These are phyloP conservation scores for Elaphomyces granulatus DNA, from an alignment of 495 filamentous ascomycete genomes.

Conservation along the genomic window DNA sequence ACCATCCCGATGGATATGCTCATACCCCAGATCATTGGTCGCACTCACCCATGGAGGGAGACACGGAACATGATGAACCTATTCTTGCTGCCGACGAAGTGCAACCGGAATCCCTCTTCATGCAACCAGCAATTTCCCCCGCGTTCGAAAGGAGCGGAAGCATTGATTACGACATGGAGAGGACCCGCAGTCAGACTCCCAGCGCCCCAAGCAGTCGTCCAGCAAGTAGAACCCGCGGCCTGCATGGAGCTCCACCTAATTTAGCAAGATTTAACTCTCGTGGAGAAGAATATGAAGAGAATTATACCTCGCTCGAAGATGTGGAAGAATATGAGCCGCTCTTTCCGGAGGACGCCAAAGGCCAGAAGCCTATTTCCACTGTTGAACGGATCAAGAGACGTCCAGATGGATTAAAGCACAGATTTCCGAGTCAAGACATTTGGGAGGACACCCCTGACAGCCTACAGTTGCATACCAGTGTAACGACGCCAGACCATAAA, in stretches of 20 bases:
- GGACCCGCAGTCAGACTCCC: conserved; percentile 35
- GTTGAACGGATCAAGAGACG: conserved; percentile 47
- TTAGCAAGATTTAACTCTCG: conserved; percentile 38
- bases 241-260: conserved; percentile 32
- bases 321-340: conserved; percentile 92
- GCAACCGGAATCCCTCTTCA: conserved; percentile 54
- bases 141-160: conserved; percentile 45
- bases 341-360: conserved; percentile 73
- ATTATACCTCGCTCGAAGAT: conserved; percentile 64
- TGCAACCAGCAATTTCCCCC: conserved; percentile 64
- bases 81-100: conserved; percentile 91
- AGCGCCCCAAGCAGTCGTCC: conserved; percentile 51
- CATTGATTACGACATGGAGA: conserved; percentile 31
- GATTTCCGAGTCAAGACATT: conserved; percentile 86
- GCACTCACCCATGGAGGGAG: conserved; percentile 21
- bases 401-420: conserved; percentile 47
- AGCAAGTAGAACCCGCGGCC: conserved; percentile 55
- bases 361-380: conserved; percentile 38
- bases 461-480: conserved; percentile 66
- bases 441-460: conserved; percentile 96
- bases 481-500: conserved; percentile 57
- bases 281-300: conserved; percentile 35
- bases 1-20: conserved; percentile 47
- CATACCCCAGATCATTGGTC: conserved; percentile 22
- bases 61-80: conserved; percentile 44